These are phyloP conservation scores for Monosporascus sp. DNA, from an alignment of 2,329 filamentous ascomycete species.

Conservation along the genomic window DNA sequence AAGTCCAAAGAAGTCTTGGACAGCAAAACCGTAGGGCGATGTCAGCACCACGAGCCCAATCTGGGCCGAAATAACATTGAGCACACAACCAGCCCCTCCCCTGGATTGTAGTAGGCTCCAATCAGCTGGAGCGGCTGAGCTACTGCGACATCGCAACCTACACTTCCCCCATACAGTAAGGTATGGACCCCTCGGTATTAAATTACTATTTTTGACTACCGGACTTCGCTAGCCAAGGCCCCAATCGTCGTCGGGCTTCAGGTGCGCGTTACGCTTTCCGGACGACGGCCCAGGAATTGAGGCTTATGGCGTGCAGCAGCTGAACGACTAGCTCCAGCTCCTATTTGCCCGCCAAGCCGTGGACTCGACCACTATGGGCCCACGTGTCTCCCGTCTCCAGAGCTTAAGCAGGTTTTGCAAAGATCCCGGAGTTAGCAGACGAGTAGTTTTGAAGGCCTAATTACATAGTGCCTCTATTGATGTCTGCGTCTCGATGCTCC, in stretches of 20 bases:
- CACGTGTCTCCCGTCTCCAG: background rate
- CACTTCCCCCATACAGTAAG: background rate
- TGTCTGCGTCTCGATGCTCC: no score
- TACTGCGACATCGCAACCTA: background rate
- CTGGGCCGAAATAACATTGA: background rate
- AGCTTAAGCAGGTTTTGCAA: no score
- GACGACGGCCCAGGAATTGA: constrained; percentile 13
- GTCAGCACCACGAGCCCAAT: background rate
- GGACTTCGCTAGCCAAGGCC: constrained; percentile 3
- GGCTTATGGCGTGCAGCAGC: constrained; percentile 22
- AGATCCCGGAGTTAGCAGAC: no score
- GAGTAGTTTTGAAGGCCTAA: no score
- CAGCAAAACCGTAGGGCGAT: background rate
- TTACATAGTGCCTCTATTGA: no score
- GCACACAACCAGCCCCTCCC: background rate
- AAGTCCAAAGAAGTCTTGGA: background rate
- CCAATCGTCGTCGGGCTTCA: constrained; percentile 12
- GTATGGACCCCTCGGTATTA: constrained; percentile 1
- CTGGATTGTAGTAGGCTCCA: background rate
- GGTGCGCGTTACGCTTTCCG: constrained; percentile 12
- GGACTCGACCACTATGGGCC: background rate
- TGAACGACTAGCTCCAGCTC: constrained; percentile 15
- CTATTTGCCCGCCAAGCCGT: constrained; percentile 14
- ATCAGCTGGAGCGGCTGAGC: background rate
- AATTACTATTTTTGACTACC: constrained; percentile 4